Evolutionary conservation across 805 yeast genomes (phyloP).

Genomic region (Ogataea zsoltii): DNA sequence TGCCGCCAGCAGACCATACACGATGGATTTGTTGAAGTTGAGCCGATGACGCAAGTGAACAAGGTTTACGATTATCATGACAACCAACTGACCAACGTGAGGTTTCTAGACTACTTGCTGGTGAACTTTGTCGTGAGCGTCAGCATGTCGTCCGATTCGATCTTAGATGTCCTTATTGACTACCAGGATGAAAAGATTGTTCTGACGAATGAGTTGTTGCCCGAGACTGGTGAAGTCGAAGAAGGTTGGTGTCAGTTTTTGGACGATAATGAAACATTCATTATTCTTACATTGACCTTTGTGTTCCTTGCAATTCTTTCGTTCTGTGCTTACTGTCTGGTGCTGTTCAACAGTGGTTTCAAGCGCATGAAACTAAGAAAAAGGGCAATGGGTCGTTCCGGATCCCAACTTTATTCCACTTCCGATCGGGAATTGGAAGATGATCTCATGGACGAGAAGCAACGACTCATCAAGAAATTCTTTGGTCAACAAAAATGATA

Average conservation of each 20-base stretch:
- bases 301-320: constrained; percentile 10
- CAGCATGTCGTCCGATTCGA: constrained; percentile 4
- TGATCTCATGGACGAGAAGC: constrained; percentile 16
- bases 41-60: constrained; percentile 14
- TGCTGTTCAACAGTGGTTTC: constrained; percentile 10
- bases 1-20: background rate
- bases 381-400: background rate
- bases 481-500: constrained; percentile 10
- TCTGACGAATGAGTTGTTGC: constrained; percentile 13
- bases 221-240: background rate
- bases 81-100: constrained; percentile 17
- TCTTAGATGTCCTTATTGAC: constrained; percentile 10
- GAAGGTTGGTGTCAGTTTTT: constrained; percentile 11
- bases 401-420: background rate
- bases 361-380: constrained; percentile 4
- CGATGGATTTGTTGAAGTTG: background rate
- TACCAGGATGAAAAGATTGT: constrained; percentile 13
- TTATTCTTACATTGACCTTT: constrained; percentile 13
- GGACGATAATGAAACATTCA: constrained; percentile 12
- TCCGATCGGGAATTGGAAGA: background rate
- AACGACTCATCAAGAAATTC: constrained; percentile 17
- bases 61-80: constrained; percentile 21
- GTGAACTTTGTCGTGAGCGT: constrained; percentile 12
- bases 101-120: constrained; percentile 13
- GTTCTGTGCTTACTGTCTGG: constrained; percentile 5